Evolutionary conservation across 352 stramenopile genomes (phyloP).

Genomic region (Phytopythium montanum): DNA sequence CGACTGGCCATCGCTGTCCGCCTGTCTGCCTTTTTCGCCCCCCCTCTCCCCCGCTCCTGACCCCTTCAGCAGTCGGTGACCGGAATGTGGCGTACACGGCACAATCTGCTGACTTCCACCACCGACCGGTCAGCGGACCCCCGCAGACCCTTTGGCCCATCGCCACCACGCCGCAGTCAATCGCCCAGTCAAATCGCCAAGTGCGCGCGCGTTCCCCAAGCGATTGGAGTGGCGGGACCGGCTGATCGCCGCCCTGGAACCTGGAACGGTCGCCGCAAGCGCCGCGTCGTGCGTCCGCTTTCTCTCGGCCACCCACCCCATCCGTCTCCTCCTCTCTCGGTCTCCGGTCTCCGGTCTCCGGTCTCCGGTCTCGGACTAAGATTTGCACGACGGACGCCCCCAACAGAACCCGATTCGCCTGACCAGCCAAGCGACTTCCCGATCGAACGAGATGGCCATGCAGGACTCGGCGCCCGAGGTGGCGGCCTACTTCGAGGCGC

Average conservation of each 20-base stretch:
- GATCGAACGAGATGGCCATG: conserved; percentile 12
- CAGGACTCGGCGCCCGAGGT: conserved; percentile 40
- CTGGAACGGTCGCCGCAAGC: conserved; percentile 3
- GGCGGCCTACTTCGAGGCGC: conserved; percentile 58
- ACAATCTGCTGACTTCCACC: too few species aligned
- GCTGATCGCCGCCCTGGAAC: too few species aligned
- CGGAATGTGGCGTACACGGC: not conserved
- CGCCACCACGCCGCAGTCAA: too few species aligned
- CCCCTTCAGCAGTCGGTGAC: not conserved
- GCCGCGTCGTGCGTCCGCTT: not conserved
- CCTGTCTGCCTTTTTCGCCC: not conserved
- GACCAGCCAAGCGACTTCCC: too few species aligned
- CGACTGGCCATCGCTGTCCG: not conserved
- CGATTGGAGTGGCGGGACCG: conserved; percentile 4
- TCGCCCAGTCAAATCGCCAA: not conserved
- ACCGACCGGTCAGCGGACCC: not conserved
- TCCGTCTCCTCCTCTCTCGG: not conserved
- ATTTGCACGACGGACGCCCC: not conserved
- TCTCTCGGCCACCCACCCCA: not conserved
- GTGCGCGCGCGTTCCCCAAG: conserved; percentile 1
- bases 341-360: not conserved
- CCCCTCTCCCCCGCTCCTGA: not conserved
- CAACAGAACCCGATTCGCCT: not conserved
- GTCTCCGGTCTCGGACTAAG: conserved; percentile 6
- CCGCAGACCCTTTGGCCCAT: not conserved